Evolutionary conservation across 164 flowering plant species (phyloP).

Genomic region (Vitis cinerea): DNA sequence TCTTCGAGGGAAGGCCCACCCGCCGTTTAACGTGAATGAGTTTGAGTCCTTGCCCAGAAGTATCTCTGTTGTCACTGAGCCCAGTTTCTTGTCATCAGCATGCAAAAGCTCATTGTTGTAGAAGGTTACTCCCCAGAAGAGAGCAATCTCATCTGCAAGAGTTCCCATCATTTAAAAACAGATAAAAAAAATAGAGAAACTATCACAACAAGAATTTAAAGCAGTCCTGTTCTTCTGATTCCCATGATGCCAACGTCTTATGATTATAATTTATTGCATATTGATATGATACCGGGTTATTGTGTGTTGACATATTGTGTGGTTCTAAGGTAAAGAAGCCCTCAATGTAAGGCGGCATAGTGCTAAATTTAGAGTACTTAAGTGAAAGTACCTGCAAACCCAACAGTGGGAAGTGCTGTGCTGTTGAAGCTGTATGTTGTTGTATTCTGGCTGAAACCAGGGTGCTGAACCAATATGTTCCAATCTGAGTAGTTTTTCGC

Average conservation of each 20-base stretch:
- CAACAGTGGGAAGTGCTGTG: constrained; percentile 36
- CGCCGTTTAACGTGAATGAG: constrained; percentile 45
- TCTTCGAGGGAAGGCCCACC: constrained; percentile 67
- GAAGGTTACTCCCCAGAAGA: constrained; percentile 54
- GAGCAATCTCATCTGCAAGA: constrained; percentile 52
- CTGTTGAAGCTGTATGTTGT: constrained; percentile 52
- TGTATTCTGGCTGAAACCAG: constrained; percentile 40
- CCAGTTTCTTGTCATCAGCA: constrained; percentile 26
- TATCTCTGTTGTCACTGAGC: constrained; percentile 53
- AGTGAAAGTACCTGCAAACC: constrained; percentile 33
- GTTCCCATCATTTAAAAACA: background rate
- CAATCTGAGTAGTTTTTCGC: constrained; percentile 48
- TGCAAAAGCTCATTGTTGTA: constrained; percentile 41
- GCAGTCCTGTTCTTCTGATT: no score
- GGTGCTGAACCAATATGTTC: constrained; percentile 67
- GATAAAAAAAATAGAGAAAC: no score
- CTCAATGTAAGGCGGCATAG: no score
- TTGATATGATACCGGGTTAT: no score
- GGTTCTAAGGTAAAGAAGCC: no score
- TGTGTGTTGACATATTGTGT: no score
- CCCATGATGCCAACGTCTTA: no score
- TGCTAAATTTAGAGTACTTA: no score
- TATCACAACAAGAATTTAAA: background rate
- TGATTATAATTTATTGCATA: no score
- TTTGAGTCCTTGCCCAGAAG: constrained; percentile 42